Conservation (phyloP, 768 basidiomycete genomes). For the Exidia glandulosa region DNA sequence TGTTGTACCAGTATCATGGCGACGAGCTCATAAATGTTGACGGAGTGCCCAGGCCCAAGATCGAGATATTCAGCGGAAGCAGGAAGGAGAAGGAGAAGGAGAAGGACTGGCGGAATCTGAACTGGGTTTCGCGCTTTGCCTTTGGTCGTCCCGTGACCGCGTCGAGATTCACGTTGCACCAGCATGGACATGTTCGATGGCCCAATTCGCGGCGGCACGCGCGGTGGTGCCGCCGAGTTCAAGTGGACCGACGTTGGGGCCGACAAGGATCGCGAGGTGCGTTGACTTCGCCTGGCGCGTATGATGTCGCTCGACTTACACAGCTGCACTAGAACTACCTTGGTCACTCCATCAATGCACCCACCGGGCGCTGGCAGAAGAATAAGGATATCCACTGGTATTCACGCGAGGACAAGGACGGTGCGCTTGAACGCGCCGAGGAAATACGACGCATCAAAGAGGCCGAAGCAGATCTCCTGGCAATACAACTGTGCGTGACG, state of each 20-base stretch:
- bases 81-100: too few species aligned
- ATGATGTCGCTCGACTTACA: not conserved
- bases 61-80: too few species aligned
- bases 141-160: not conserved
- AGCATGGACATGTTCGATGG: constrained; percentile 49
- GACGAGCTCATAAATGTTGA: too few species aligned
- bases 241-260: constrained; percentile 85
- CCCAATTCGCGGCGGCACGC: constrained; percentile 78
- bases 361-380: constrained; percentile 94
- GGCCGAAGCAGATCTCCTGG: constrained; percentile 78
- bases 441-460: constrained; percentile 81
- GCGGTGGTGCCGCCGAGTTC: constrained; percentile 86
- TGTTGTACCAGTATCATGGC: too few species aligned
- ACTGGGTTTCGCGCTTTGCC: too few species aligned
- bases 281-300: constrained; percentile 5
- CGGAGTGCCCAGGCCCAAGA: too few species aligned
- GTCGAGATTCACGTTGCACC: constrained; percentile 53
- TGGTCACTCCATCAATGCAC: constrained; percentile 89
- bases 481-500: constrained; percentile 57
- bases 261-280: constrained; percentile 87
- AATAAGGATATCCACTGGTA: constrained; percentile 98
- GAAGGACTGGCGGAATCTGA: too few species aligned
- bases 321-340: constrained; percentile 93
- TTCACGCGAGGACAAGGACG: constrained; percentile 42
- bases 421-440: constrained; percentile 42